These are phyloP conservation scores for Mycena sanguinolenta DNA, from an alignment of 768 basidiomycete genomes.

Conservation along the genomic window DNA sequence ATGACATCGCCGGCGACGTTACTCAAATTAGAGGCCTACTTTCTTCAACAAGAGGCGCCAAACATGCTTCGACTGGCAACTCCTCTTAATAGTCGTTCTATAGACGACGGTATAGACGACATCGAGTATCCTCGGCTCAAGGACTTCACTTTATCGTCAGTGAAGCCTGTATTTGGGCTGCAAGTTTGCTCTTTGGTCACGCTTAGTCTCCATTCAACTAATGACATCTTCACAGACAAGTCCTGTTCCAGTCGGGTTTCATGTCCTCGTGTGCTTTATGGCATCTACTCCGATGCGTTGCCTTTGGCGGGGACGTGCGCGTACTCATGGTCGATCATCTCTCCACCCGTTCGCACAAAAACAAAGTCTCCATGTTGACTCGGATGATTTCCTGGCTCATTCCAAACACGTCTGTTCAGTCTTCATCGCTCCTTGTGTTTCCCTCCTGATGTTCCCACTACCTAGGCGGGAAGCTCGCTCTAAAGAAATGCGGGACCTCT, in stretches of 20 bases:
- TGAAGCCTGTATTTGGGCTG: not conserved
- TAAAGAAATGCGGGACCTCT: conserved; percentile 3
- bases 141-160: conserved; percentile 3
- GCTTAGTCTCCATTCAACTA: not conserved
- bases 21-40: conserved; percentile 20
- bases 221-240: conserved; percentile 13
- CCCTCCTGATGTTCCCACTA: not conserved
- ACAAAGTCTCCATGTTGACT: conserved; percentile 28
- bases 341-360: not conserved
- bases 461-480: not conserved
- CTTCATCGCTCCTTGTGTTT: not conserved
- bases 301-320: conserved; percentile 21
- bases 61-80: conserved; percentile 11
- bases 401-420: conserved; percentile 22
- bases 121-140: conserved; percentile 17
- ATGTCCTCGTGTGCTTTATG: conserved; percentile 22
- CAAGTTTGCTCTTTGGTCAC: not conserved
- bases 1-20: conserved; percentile 5
- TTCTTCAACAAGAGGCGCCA: conserved; percentile 21
- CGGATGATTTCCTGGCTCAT: conserved; percentile 28
- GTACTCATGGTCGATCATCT: conserved; percentile 12
- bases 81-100: conserved; percentile 4
- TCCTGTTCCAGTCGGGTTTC: not conserved
- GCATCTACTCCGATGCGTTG: conserved; percentile 29
- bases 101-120: too few relatives aligned